phyloP scores from a whole-genome alignment of 2,329 filamentous ascomycete species.

The Clonostachys rhizophaga region DNA sequence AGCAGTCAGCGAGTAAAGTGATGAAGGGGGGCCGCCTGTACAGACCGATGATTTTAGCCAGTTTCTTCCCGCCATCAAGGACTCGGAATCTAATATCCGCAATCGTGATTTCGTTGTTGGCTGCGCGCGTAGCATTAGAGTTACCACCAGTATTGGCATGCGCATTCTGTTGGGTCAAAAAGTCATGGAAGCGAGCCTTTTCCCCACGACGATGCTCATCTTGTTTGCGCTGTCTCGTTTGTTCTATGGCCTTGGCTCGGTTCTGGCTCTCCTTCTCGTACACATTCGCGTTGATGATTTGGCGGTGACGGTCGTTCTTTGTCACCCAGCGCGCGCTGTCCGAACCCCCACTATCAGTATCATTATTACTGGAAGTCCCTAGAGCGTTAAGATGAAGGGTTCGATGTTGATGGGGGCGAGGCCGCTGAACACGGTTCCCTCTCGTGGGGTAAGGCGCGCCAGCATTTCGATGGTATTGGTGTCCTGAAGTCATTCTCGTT shows the following conservation, averaged over 20 bases:
- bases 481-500: conserved; percentile 15
- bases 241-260: conserved; percentile 66
- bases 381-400: conserved; percentile 60
- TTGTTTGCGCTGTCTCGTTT: conserved; percentile 56
- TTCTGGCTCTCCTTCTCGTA: conserved; percentile 71
- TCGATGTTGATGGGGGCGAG: conserved; percentile 35
- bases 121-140: conserved; percentile 14
- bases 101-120: conserved; percentile 59
- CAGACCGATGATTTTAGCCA: conserved; percentile 67
- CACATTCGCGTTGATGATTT: conserved; percentile 76
- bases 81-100: conserved; percentile 72
- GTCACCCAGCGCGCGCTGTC: conserved; percentile 53
- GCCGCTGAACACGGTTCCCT: conserved; percentile 27
- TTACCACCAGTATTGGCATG: conserved; percentile 10
- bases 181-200: conserved; percentile 47
- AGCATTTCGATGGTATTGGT: conserved; percentile 22
- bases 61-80: conserved; percentile 74
- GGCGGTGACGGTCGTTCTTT: conserved; percentile 71
- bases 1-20: background rate
- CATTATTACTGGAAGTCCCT: conserved; percentile 24
- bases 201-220: conserved; percentile 50
- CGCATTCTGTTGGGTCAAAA: conserved; percentile 14
- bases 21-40: background rate
- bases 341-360: conserved; percentile 26
- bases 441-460: conserved; percentile 24